These are phyloP conservation scores for Tetragonia tetragonoides DNA, from an alignment of 148 eudicot genomes.

Conservation along the genomic window DNA sequence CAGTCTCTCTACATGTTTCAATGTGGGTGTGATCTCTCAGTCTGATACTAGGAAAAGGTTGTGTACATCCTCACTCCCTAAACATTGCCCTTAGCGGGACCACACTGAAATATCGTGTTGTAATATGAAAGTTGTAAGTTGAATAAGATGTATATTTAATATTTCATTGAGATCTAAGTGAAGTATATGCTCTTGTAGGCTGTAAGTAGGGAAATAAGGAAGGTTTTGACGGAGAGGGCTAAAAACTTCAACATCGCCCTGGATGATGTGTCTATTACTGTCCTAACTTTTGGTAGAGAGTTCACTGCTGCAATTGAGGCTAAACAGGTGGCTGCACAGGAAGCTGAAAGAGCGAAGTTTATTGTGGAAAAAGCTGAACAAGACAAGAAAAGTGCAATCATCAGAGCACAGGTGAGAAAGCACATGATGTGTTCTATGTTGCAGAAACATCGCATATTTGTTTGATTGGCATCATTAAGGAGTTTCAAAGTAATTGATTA, in stretches of 20 bases:
- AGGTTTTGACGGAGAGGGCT: slow-evolving; percentile 79
- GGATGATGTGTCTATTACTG: slow-evolving; percentile 93
- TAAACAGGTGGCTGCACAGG: slow-evolving; percentile 98
- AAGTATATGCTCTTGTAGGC: slow-evolving; percentile 36
- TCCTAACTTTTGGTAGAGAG: slow-evolving; percentile 79
- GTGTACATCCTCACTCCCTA: no score
- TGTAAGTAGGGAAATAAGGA: slow-evolving; percentile 85
- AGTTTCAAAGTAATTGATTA: not conserved
- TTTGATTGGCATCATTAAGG: not conserved
- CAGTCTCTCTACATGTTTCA: no score
- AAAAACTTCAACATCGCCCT: slow-evolving; percentile 77
- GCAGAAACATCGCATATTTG: not conserved
- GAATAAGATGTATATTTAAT: not conserved
- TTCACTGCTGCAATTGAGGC: slow-evolving; percentile 97
- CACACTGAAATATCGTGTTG: no score
- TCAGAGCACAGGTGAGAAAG: slow-evolving; percentile 84
- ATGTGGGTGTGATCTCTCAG: no score
- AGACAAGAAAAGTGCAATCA: slow-evolving; percentile 89
- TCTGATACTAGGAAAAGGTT: no score
- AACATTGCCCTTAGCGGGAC: no score
- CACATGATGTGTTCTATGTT: not conserved
- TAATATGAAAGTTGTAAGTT: not conserved
- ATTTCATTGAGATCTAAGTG: not conserved
- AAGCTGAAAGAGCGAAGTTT: slow-evolving; percentile 97
- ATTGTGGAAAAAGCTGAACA: slow-evolving; percentile 97